A percentile compares a stretch with the other conserved stretches of the same genome.
phyloP scores from a whole-genome alignment of 2,329 filamentous ascomycete genomes.

The Colletotrichum magnum region DNA sequence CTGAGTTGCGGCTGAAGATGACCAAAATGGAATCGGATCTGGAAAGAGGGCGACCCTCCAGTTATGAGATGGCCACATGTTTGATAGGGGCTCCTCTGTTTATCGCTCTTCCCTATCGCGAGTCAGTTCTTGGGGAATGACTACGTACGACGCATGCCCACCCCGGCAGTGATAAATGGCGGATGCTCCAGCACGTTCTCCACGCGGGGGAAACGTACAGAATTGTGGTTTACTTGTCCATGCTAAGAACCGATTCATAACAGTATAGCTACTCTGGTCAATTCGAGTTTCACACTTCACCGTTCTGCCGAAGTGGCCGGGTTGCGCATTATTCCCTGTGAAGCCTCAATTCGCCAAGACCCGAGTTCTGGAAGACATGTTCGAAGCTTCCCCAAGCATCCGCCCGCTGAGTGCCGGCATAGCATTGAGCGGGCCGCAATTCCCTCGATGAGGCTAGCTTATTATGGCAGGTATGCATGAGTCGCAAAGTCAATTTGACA shows the following conservation, averaged over 20 bases:
- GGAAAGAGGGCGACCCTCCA: not conserved
- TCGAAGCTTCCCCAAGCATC: conserved; percentile 5
- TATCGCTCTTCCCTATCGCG: conserved; percentile 25
- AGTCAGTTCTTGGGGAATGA: conserved; percentile 22
- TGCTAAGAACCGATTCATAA: too few relatives aligned
- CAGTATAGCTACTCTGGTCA: too few relatives aligned
- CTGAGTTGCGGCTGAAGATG: not conserved
- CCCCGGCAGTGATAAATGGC: conserved; percentile 4
- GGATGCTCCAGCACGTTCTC: not conserved
- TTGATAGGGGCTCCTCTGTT: conserved; percentile 1
- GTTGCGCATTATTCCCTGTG: too few relatives aligned
- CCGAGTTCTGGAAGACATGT: not conserved
- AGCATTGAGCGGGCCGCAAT: conserved; percentile 7
- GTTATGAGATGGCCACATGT: not conserved
- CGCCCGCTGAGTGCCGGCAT: not conserved
- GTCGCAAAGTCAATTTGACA: conserved; percentile 11
- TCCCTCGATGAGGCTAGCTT: conserved; percentile 9
- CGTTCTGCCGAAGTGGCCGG: too few relatives aligned
- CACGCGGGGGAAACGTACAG: not conserved
- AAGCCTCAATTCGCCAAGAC: not conserved
- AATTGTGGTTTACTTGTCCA: too few relatives aligned
- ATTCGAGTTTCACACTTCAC: too few relatives aligned
- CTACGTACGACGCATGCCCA: conserved; percentile 14
- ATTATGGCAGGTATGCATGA: conserved; percentile 27
- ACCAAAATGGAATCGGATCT: not conserved